A percentile compares a stretch with the other conserved stretches of the same genome.
phyloP scores from a whole-genome alignment of 768 basidiomycete species.

The Lentinula aciculospora region DNA sequence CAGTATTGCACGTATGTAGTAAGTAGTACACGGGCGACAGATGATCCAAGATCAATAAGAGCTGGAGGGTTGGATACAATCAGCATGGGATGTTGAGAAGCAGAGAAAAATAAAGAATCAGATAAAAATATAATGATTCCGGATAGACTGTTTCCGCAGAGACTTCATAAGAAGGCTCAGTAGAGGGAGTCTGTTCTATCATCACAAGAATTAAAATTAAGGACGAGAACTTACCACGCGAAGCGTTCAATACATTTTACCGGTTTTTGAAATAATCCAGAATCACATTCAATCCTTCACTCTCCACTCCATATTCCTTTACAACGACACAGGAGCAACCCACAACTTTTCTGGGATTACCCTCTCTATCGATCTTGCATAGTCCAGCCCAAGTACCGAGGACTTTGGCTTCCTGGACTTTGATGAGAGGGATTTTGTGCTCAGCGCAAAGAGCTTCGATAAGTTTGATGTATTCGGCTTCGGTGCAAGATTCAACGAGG shows the following conservation, averaged over 20 bases:
- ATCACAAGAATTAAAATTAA: constrained; percentile 36
- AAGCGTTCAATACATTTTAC: constrained; percentile 32
- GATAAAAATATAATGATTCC: constrained; percentile 68
- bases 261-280: constrained; percentile 97
- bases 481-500: constrained; percentile 97
- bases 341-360: constrained; percentile 95
- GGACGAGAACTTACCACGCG: constrained; percentile 8
- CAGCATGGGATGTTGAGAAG: background rate
- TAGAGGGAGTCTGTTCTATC: constrained; percentile 92
- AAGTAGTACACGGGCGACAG: background rate
- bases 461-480: constrained; percentile 99
- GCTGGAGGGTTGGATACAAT: background rate
- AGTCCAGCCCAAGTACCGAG: constrained; percentile 98
- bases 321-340: constrained; percentile 94
- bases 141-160: constrained; percentile 75
- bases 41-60: background rate
- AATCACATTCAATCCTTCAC: constrained; percentile 90
- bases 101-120: background rate
- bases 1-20: no score
- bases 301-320: constrained; percentile 95
- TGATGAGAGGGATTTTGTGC: constrained; percentile 99
- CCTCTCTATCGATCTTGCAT: constrained; percentile 99
- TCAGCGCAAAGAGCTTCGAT: constrained; percentile 99
- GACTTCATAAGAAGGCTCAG: constrained; percentile 49
- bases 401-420: constrained; percentile 96